These are phyloP conservation scores for Aspergillus terreus DNA, from an alignment of 2,329 filamentous ascomycete genomes.

Conservation along the genomic window DNA sequence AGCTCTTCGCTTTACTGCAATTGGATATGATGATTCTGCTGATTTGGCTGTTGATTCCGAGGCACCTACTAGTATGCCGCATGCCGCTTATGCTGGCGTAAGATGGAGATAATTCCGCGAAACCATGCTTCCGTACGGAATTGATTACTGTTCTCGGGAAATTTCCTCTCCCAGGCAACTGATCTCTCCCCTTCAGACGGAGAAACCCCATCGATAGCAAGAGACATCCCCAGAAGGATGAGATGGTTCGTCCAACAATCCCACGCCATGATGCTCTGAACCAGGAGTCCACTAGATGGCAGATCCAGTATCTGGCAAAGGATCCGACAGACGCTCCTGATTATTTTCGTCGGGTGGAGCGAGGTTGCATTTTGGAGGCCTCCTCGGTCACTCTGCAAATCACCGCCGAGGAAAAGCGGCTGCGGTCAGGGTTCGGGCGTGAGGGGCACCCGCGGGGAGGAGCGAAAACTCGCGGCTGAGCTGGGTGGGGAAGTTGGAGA, in stretches of 20 bases:
- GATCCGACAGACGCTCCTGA: constrained; percentile 9
- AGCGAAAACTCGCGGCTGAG: constrained; percentile 1
- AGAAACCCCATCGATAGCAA: not conserved
- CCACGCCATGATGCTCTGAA: too few species aligned
- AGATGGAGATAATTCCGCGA: too few species aligned
- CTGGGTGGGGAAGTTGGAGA: constrained; percentile 9
- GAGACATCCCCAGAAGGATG: not conserved
- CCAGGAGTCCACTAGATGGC: too few species aligned
- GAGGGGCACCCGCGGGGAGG: constrained; percentile 5
- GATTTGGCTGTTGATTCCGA: too few species aligned
- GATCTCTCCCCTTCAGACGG: not conserved
- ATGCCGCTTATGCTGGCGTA: too few species aligned
- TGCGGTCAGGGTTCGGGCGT: not conserved
- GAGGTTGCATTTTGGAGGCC: constrained; percentile 6
- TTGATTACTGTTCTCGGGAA: not conserved
- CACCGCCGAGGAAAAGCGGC: constrained; percentile 3
- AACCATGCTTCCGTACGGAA: too few species aligned
- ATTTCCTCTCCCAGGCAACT: not conserved
- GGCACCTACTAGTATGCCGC: too few species aligned
- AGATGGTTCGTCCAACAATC: too few species aligned
- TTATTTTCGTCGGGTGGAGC: constrained; percentile 15
- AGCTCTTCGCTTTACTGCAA: not conserved
- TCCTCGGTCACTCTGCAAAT: constrained; percentile 5
- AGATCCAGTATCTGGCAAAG: too few species aligned
- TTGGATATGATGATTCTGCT: not conserved